Conservation (phyloP, 2,329 filamentous ascomycete genomes). For the Alternaria incomplexa region DNA sequence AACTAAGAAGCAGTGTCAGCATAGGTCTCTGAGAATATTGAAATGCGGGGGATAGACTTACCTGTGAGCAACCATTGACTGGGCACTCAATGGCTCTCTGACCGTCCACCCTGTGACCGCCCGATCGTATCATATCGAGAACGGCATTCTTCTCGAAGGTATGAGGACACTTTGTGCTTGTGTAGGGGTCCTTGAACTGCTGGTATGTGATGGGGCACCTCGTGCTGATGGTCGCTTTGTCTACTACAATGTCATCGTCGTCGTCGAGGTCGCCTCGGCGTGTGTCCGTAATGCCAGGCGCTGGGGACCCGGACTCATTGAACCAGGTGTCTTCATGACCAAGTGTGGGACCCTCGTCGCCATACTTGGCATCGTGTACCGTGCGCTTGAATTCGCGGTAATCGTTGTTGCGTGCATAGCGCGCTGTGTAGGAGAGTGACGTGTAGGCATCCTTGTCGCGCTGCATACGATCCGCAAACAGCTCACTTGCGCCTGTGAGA, state of each 20-base stretch:
- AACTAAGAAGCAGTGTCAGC: constrained; percentile 27
- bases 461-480: constrained; percentile 48
- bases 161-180: constrained; percentile 71
- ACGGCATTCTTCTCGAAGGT: constrained; percentile 73
- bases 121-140: constrained; percentile 56
- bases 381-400: constrained; percentile 67
- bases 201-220: constrained; percentile 73
- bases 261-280: constrained; percentile 53
- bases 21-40: background rate
- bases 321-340: constrained; percentile 70
- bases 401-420: constrained; percentile 65
- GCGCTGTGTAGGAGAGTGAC: constrained; percentile 41
- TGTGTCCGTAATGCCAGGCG: constrained; percentile 48
- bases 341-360: constrained; percentile 59
- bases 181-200: constrained; percentile 70
- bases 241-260: constrained; percentile 71
- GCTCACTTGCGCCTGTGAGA: constrained; percentile 43
- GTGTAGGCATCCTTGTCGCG: constrained; percentile 54
- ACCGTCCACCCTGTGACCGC: constrained; percentile 25
- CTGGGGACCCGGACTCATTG: constrained; percentile 54
- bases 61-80: constrained; percentile 66
- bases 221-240: constrained; percentile 67
- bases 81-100: constrained; percentile 62
- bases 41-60: constrained; percentile 12
- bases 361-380: constrained; percentile 66